Conservation (phyloP, 257 asterid species). For the Solanum virginianum region DNA sequence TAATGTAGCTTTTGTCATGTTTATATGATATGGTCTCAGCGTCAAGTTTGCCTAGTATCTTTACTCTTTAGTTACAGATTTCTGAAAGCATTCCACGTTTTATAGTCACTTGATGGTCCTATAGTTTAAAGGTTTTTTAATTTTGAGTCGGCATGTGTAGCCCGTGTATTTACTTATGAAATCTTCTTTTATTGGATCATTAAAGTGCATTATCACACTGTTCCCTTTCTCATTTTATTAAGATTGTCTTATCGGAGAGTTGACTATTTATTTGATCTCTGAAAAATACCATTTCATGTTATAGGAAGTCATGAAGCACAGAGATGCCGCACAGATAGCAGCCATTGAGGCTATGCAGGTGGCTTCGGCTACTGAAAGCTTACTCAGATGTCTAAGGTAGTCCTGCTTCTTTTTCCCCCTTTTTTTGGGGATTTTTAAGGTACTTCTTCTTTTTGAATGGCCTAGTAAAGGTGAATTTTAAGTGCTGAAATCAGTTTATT, state of each 20-base stretch:
- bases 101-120: background rate
- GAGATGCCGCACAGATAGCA: conserved; percentile 86
- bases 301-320: conserved; percentile 78
- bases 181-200: background rate
- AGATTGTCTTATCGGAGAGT: background rate
- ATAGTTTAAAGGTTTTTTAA: background rate
- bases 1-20: background rate
- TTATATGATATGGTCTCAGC: background rate
- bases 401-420: background rate
- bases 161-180: background rate
- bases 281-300: background rate
- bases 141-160: background rate
- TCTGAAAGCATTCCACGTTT: background rate
- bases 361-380: conserved; percentile 76
- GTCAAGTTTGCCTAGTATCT: background rate
- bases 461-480: background rate
- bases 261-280: background rate
- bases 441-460: conserved; percentile 10
- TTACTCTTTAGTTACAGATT: background rate
- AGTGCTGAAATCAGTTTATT: background rate
- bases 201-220: background rate
- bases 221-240: background rate
- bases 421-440: conserved; percentile 23
- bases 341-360: conserved; percentile 95
- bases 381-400: conserved; percentile 90